A percentile compares a stretch with the other conserved stretches of the same genome.
Conservation (phyloP, 768 basidiomycete species). For the Tricholoma furcatifolium region DNA sequence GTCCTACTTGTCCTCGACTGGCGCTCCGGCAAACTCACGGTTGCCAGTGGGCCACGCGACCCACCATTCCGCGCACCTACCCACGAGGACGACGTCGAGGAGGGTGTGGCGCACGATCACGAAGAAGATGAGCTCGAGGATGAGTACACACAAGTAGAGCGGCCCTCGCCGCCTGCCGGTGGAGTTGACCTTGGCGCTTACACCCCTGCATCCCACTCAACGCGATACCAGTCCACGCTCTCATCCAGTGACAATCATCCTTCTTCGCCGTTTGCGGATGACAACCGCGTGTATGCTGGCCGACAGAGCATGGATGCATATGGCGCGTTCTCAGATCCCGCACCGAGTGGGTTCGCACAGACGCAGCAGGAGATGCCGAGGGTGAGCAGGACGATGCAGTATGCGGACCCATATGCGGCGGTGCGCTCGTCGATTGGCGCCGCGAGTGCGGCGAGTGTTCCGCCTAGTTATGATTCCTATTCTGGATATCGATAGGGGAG, state of each 20-base stretch:
- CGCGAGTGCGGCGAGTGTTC: conserved; percentile 23
- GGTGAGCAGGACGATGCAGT: conserved; percentile 90
- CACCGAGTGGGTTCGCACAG: conserved; percentile 63
- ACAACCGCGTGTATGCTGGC: conserved; percentile 34
- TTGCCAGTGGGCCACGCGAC: conserved; percentile 55
- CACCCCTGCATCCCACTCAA: conserved; percentile 1
- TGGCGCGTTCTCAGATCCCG: conserved; percentile 88
- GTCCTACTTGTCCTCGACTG: conserved; percentile 69
- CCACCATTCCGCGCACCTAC: conserved; percentile 66
- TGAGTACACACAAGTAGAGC: conserved; percentile 50
- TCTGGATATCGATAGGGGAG: conserved; percentile 43
- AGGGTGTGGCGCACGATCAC: conserved; percentile 38
- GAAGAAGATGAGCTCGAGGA: conserved; percentile 39
- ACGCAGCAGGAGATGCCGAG: conserved; percentile 45
- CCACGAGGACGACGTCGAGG: conserved; percentile 44
- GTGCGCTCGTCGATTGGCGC: conserved; percentile 61
- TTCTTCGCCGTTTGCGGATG: conserved; percentile 51
- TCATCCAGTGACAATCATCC: conserved; percentile 3
- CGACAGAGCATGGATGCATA: conserved; percentile 84
- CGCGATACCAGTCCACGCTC: background rate
- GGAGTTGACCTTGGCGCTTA: conserved; percentile 17
- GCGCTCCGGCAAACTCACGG: conserved; percentile 65
- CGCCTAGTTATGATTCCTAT: conserved; percentile 57
- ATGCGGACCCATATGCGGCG: conserved; percentile 85
- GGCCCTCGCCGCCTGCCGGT: conserved; percentile 21